Percentiles rank a stretch among this genome's conserved stretches.
Conservation (phyloP, 805 yeast genomes). For the Myxozyma geophila region DNA sequence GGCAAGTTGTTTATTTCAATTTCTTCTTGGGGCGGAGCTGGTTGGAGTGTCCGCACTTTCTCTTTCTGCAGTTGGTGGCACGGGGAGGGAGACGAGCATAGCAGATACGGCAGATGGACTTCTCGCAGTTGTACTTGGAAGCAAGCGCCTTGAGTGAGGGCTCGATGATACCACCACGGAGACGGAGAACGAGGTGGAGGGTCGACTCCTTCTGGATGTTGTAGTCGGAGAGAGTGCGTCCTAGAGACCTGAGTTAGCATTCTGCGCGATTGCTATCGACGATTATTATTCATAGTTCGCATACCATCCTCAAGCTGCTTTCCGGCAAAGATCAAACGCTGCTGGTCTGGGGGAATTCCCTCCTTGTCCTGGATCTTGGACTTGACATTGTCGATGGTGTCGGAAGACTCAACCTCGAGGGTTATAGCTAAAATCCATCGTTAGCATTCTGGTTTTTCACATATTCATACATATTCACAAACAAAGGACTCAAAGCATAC, state of each 20-base stretch:
- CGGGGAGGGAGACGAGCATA: slow-evolving; percentile 99
- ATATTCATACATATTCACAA: not conserved
- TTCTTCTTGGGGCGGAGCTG: slow-evolving; percentile 92
- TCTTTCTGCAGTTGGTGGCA: slow-evolving; percentile 99
- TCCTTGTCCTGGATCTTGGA: slow-evolving; percentile 99
- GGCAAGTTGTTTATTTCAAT: slow-evolving; percentile 60
- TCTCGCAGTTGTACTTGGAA: slow-evolving; percentile 99
- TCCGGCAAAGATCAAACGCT: slow-evolving; percentile 99
- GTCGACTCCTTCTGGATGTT: slow-evolving; percentile 99
- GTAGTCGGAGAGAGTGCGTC: slow-evolving; percentile 98
- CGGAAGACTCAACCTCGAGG: slow-evolving; percentile 98
- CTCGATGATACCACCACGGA: slow-evolving; percentile 99
- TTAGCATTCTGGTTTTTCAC: not conserved
- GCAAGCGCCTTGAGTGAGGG: slow-evolving; percentile 99
- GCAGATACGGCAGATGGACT: slow-evolving; percentile 98
- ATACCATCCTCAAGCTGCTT: slow-evolving; percentile 89
- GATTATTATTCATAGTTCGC: not conserved
- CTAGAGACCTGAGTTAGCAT: slow-evolving; percentile 44
- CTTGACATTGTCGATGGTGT: slow-evolving; percentile 98
- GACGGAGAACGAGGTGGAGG: slow-evolving; percentile 91
- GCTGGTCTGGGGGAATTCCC: slow-evolving; percentile 99
- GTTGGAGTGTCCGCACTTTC: slow-evolving; percentile 99
- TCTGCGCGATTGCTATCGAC: no score
- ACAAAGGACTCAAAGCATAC: slow-evolving; percentile 28
- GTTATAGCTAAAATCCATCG: slow-evolving; percentile 57